Evolutionary conservation across 495 filamentous ascomycete species (phyloP).

Genomic region (Talaromyces trachyspermus): DNA sequence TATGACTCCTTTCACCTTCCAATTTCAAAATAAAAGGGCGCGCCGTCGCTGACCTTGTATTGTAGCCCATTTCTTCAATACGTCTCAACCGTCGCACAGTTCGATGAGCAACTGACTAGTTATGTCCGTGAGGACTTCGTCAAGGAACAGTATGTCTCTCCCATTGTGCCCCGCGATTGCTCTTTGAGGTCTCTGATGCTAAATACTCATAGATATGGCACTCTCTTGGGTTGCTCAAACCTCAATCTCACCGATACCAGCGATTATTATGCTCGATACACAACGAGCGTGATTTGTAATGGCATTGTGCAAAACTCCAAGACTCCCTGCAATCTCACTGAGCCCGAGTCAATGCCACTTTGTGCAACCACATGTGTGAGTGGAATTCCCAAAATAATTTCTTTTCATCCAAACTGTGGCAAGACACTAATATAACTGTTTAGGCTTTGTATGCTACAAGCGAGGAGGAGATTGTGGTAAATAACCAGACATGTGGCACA

Average conservation of each 20-base stretch:
- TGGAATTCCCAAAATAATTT: conserved; percentile 10
- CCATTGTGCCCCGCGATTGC: conserved; percentile 6
- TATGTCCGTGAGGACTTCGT: conserved; percentile 73
- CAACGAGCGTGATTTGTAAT: conserved; percentile 88
- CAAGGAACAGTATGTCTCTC: conserved; percentile 57
- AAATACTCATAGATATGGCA: conserved; percentile 52
- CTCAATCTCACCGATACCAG: conserved; percentile 75
- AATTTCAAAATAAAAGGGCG: conserved; percentile 1
- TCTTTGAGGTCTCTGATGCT: conserved; percentile 6
- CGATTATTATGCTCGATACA: conserved; percentile 87
- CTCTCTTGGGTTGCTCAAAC: conserved; percentile 71
- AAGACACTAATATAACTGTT: background rate
- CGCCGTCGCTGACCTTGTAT: conserved; percentile 19
- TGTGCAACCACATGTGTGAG: conserved; percentile 89
- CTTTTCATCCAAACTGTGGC: background rate
- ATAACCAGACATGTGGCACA: conserved; percentile 62
- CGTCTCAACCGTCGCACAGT: conserved; percentile 66
- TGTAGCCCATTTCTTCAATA: conserved; percentile 77
- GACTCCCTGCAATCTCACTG: conserved; percentile 56
- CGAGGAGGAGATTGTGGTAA: conserved; percentile 75
- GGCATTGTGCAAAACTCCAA: conserved; percentile 89
- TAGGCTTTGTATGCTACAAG: conserved; percentile 79
- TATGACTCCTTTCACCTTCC: conserved; percentile 41
- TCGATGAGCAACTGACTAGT: conserved; percentile 66
- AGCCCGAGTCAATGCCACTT: conserved; percentile 59